These are phyloP conservation scores for Casuarina cunninghamiana DNA, from an alignment of 306 rosid species.

Conservation along the genomic window DNA sequence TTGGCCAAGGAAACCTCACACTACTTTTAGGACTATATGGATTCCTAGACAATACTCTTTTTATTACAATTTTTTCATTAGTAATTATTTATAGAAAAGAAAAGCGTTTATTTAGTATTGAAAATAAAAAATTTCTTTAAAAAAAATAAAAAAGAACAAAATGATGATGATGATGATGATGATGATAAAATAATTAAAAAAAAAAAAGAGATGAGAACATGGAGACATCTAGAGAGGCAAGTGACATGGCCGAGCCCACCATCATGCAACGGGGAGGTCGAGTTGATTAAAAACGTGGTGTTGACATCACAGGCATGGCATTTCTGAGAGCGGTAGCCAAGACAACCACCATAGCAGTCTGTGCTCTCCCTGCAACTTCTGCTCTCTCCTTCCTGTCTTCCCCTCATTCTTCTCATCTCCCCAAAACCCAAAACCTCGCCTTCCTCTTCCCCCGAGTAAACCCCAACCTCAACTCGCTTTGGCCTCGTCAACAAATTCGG, in stretches of 20 bases:
- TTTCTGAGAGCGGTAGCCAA: conserved; percentile 53
- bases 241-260: neutral
- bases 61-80: no score
- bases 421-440: conserved; percentile 31
- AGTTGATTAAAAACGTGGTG: neutral
- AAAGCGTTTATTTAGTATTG: no score
- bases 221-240: neutral
- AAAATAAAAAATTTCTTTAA: no score
- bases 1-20: no score
- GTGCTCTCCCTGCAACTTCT: conserved; percentile 51
- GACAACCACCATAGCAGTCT: conserved; percentile 46
- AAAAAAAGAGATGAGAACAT: neutral
- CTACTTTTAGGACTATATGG: no score
- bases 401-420: conserved; percentile 37
- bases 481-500: conserved; percentile 45
- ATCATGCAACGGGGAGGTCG: neutral
- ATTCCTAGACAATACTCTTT: no score
- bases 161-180: no score
- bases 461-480: conserved; percentile 27
- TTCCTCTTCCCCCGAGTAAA: conserved; percentile 25
- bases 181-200: no score
- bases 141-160: no score
- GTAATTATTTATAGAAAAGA: no score
- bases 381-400: conserved; percentile 29
- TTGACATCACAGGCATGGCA: conserved; percentile 43